Base-by-base conservation (phyloP, 148 eudicot species). In the Rhododendron simsii region DNA sequence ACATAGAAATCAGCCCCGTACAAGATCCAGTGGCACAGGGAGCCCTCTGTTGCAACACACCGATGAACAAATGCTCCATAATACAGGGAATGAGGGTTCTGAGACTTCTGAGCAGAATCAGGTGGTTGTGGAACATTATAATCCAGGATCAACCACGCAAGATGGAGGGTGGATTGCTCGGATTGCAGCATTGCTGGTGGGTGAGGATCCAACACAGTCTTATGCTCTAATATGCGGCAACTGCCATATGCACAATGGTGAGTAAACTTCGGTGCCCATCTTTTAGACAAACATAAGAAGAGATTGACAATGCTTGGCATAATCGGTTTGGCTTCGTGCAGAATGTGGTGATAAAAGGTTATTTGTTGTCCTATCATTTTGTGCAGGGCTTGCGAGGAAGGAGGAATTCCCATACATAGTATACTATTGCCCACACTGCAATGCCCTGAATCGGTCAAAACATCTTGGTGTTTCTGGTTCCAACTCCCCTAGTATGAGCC, bases 221-320 rank as follows among this genome's bases (percentile, higher is more conserved):
- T 97, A 88, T 89, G 99, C 99, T 69, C 96, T 97, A 61, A 93
- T 97, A 79, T 97, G 99, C 85, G 96, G 99, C 86, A 94, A 93
- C 86, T 97, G 99, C 89, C 98, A 89, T 87, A 93, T 94, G 96
- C 99, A 97, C 94, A 97, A 97, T 85, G 99, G 99, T 95, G 87
- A 91, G 92, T 87, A 61, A 28, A 61, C 57, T 80, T 35, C 2
- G 18, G 23, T 73, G 81, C 83, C 23, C 76, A 44, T 61, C 74
- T 41, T 35, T 61, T 13, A 82, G 69, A 37, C 7, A 35, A 61
- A 82, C 16, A 10, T 21, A 44, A 41, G 30, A 53, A 41, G 39
- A 51, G 23, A 16, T 81, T 53, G 26, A 2, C 61, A 51, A 20
- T 15, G 5, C 69, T 57, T 20, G 39, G 14, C 35, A 4, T 12